Percentiles rank a stretch among this genome's conserved stretches.
These are phyloP conservation scores for Penicillium nucicola DNA, from an alignment of 495 filamentous ascomycete species.

Conservation along the genomic window DNA sequence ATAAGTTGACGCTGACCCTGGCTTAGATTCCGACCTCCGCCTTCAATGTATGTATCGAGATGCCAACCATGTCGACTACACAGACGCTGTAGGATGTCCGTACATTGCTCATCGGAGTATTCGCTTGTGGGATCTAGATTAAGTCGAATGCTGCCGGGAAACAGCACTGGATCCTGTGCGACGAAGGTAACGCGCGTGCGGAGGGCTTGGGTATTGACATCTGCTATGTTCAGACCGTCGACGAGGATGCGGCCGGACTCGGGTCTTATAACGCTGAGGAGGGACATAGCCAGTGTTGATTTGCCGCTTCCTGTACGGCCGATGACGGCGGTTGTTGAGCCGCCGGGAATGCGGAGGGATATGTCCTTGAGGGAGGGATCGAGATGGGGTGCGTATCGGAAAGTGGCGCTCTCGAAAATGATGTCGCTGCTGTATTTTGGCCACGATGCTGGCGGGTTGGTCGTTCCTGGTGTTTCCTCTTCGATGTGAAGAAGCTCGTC, in stretches of 20 bases:
- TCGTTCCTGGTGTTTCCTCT: conserved; percentile 62
- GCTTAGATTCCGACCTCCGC: conserved; percentile 55
- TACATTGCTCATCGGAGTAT: conserved; percentile 49
- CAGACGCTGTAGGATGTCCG: conserved; percentile 47
- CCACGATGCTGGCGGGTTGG: conserved; percentile 72
- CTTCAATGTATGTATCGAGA: conserved; percentile 53
- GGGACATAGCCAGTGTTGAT: conserved; percentile 61
- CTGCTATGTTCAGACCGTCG: conserved; percentile 57
- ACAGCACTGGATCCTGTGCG: conserved; percentile 62
- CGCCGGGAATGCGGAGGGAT: conserved; percentile 66
- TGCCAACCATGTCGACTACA: conserved; percentile 51
- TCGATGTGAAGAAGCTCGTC: conserved; percentile 74
- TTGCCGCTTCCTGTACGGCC: conserved; percentile 67
- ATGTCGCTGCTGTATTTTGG: conserved; percentile 66
- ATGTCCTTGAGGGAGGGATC: conserved; percentile 64
- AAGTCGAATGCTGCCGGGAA: conserved; percentile 56
- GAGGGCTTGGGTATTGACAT: conserved; percentile 57
- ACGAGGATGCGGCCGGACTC: conserved; percentile 54
- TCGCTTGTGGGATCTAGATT: conserved; percentile 54
- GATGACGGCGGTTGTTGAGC: conserved; percentile 63
- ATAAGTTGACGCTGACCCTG: conserved; percentile 64
- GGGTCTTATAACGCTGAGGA: conserved; percentile 57
- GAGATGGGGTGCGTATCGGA: conserved; percentile 73
- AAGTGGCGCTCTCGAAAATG: conserved; percentile 69
- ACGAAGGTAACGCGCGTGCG: conserved; percentile 60